Base-by-base conservation (phyloP, 208 protist species). In the Leishmania turanica region DNA sequence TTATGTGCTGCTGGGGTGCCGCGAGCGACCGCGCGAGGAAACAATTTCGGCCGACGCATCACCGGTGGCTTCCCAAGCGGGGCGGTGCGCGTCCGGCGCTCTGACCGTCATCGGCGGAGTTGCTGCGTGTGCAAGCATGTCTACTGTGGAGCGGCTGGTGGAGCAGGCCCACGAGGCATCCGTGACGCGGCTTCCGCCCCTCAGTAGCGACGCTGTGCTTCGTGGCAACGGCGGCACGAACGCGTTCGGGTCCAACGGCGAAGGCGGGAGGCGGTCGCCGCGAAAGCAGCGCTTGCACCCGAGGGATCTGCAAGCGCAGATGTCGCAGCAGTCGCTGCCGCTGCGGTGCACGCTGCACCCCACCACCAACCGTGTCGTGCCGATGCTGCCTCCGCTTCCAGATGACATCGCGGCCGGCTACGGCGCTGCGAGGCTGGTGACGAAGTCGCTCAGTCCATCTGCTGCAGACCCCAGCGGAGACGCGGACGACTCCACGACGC, bases 1-100 rank as follows among this genome's bases (percentile, higher is more conserved):
- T 5, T 77, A 77, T 66, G 65, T 82, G 27, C 60, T 82, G 47
- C 71, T 82, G 27, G 71, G 79, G 17, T 82, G 79, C n/a, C 79
- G 79, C 15, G 79, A 82, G 54, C 71, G 71, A 62, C 60, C 58
- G 51, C 51, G 51, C 27, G 69, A 62, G 5, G 40, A 27, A 51
- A 11, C 24, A 5, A 5, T 40, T 62, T 45, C 40, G 40, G 66
- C 9, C 27, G 53, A 76, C 7, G 11, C 53, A 42, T 3, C 66
- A 37, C 45, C 58, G 47, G 49, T 37, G 64, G 3, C 27, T 65
- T 21, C 45, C 60, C 24, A 19, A 31, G 62, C 27, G 9, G 9
- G 45, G 62, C 60, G 24, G 15, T 31, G 7, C 27, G 13, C 42
- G 5, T 5, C 51, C 53, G 56, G 1, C 19, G 51, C 54, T 3